These are phyloP conservation scores for Heritiera littoralis DNA, from an alignment of 345 rosid genomes.

Conservation along the genomic window DNA sequence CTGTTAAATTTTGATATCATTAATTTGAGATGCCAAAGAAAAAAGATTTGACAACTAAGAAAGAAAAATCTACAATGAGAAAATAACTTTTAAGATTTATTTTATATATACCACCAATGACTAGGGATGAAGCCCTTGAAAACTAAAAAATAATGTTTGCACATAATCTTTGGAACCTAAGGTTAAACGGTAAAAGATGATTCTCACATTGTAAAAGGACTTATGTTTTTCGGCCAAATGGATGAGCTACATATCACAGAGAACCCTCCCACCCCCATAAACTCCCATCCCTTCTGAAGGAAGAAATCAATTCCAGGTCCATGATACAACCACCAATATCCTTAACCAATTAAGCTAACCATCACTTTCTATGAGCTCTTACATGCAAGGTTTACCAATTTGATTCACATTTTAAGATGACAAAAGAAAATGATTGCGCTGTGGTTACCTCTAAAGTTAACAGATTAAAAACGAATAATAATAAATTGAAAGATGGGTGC, in stretches of 20 bases:
- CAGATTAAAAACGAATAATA: background rate
- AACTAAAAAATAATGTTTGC: background rate
- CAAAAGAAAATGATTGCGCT: background rate
- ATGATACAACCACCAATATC: background rate
- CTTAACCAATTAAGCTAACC: background rate
- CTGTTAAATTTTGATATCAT: constrained; percentile 28
- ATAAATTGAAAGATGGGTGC: background rate
- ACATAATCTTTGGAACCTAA: background rate
- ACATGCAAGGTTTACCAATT: background rate
- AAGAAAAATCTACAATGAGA: background rate
- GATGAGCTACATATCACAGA: background rate
- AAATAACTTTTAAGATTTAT: background rate
- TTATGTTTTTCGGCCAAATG: background rate
- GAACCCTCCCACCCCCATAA: background rate
- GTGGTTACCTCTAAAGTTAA: background rate
- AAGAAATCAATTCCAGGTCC: background rate
- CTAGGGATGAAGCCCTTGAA: background rate
- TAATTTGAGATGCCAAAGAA: constrained; percentile 22
- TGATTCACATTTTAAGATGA: background rate
- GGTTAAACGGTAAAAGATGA: background rate
- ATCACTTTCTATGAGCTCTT: background rate
- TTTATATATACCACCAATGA: background rate
- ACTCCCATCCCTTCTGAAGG: background rate
- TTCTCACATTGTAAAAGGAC: background rate
- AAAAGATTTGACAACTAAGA: background rate